Evolutionary conservation across 2,329 filamentous ascomycete species (phyloP).

Genomic region (Pseudonectria buxi): DNA sequence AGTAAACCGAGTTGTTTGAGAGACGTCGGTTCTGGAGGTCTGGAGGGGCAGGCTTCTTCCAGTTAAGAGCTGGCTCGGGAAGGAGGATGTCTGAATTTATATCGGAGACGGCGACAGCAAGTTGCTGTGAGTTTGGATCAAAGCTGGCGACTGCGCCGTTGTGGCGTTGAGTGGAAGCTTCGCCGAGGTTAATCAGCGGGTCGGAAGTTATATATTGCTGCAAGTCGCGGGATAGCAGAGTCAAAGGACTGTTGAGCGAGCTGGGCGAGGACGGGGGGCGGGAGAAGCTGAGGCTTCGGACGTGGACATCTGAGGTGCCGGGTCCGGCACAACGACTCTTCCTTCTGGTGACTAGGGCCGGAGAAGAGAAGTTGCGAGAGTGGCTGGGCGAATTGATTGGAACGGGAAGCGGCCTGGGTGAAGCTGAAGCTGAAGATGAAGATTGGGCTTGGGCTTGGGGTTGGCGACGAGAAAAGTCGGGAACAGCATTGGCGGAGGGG

Average conservation of each 20-base stretch:
- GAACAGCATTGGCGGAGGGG: conserved; percentile 20
- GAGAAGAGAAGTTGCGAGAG: not conserved
- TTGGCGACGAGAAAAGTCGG: conserved; percentile 20
- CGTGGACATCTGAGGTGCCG: conserved; percentile 49
- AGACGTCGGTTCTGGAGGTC: conserved; percentile 56
- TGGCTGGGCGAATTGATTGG: too few relatives aligned
- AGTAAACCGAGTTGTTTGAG: conserved; percentile 68
- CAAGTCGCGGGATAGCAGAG: conserved; percentile 35
- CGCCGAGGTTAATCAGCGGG: conserved; percentile 40
- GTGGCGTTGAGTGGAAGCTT: conserved; percentile 42
- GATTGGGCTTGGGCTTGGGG: conserved; percentile 9
- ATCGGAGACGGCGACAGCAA: conserved; percentile 20
- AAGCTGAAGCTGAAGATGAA: conserved; percentile 8
- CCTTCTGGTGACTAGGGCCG: conserved; percentile 29
- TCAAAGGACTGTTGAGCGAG: conserved; percentile 36
- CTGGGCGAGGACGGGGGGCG: conserved; percentile 42
- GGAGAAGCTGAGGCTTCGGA: conserved; percentile 58
- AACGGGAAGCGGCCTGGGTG: too few relatives aligned
- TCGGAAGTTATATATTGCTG: conserved; percentile 34
- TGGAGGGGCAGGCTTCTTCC: conserved; percentile 39
- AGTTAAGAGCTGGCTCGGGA: conserved; percentile 42
- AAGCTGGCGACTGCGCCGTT: too few relatives aligned
- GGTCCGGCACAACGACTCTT: conserved; percentile 56
- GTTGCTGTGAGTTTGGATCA: too few relatives aligned
- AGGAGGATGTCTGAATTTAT: conserved; percentile 28